A percentile compares a stretch with the other conserved stretches of the same genome.
Evolutionary conservation across 768 basidiomycete species (phyloP).

Genomic region (Peribolospora baueri): DNA sequence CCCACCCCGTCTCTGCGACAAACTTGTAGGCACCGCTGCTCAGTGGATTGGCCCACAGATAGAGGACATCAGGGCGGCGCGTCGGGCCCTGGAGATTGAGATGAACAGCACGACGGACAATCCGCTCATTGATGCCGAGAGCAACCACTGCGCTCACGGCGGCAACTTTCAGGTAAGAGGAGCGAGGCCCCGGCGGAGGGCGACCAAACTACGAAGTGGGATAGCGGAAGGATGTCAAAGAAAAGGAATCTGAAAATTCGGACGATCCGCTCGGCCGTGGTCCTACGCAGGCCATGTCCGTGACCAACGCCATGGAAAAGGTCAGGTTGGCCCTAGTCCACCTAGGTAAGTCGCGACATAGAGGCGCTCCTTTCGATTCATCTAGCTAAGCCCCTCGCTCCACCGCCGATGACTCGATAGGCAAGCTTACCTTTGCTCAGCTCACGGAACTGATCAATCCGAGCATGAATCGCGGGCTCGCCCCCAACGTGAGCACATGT

Average conservation of each 20-base stretch:
- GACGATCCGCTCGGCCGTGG: not conserved
- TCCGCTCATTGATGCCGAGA: conserved; percentile 48
- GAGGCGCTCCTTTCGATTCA: too few relatives aligned
- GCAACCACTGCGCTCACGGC: conserved; percentile 17
- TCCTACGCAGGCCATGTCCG: conserved; percentile 20
- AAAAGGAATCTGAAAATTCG: not conserved
- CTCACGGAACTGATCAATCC: conserved; percentile 42
- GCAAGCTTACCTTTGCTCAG: conserved; percentile 44
- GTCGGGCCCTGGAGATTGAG: conserved; percentile 41
- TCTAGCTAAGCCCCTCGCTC: too few relatives aligned
- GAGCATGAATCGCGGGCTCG: conserved; percentile 48
- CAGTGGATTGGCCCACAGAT: conserved; percentile 72
- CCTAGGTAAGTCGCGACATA: not conserved
- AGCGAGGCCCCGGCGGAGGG: too few relatives aligned
- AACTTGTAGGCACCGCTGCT: conserved; percentile 36
- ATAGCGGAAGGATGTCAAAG: too few relatives aligned
- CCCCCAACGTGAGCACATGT: too few relatives aligned
- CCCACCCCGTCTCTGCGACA: not conserved
- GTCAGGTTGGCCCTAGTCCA: conserved; percentile 46
- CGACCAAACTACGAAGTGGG: too few relatives aligned
- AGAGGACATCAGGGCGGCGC: conserved; percentile 45
- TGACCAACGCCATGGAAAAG: conserved; percentile 72
- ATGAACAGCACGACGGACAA: conserved; percentile 80
- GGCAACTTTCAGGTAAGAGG: conserved; percentile 49
- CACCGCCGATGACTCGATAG: conserved; percentile 19